phyloP scores from a whole-genome alignment of 768 basidiomycete genomes.

The Tylopilus felleus region DNA sequence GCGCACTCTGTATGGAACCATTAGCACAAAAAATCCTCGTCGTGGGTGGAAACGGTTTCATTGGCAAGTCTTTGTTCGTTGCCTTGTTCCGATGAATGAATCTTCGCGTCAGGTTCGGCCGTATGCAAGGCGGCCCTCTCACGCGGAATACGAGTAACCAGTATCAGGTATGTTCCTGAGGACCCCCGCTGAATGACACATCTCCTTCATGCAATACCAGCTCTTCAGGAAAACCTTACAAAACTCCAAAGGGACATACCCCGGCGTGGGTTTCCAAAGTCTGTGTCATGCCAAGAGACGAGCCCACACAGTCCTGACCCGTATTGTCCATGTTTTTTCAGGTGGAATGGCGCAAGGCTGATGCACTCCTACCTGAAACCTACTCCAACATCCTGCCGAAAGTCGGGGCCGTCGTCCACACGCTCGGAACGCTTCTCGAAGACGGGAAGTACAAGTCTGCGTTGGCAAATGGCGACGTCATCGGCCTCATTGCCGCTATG shows the following conservation, averaged over 20 bases:
- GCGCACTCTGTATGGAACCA: constrained; percentile 12
- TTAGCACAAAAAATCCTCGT: constrained; percentile 73
- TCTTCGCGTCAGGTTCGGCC: constrained; percentile 68
- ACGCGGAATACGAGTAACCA: constrained; percentile 82
- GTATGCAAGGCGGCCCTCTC: constrained; percentile 86
- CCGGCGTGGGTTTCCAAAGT: constrained; percentile 86
- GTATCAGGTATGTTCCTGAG: constrained; percentile 61
- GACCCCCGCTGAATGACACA: not conserved
- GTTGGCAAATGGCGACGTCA: constrained; percentile 55
- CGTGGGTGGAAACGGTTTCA: constrained; percentile 97
- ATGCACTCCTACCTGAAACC: constrained; percentile 73
- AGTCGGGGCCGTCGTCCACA: constrained; percentile 84
- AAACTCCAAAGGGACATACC: constrained; percentile 83
- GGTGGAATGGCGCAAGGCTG: constrained; percentile 87
- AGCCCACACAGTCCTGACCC: constrained; percentile 8
- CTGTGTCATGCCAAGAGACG: constrained; percentile 14
- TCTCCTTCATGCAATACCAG: constrained; percentile 37
- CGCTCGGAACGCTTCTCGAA: constrained; percentile 87
- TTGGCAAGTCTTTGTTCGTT: constrained; percentile 52
- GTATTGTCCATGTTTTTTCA: constrained; percentile 33
- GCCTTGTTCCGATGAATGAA: not conserved
- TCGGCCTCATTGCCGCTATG: constrained; percentile 49
- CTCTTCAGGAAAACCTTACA: constrained; percentile 82
- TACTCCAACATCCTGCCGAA: constrained; percentile 67
- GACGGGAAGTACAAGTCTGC: constrained; percentile 76